Evolutionary conservation across 805 yeast genomes (phyloP).

Genomic region (Saturnispora bothae): DNA sequence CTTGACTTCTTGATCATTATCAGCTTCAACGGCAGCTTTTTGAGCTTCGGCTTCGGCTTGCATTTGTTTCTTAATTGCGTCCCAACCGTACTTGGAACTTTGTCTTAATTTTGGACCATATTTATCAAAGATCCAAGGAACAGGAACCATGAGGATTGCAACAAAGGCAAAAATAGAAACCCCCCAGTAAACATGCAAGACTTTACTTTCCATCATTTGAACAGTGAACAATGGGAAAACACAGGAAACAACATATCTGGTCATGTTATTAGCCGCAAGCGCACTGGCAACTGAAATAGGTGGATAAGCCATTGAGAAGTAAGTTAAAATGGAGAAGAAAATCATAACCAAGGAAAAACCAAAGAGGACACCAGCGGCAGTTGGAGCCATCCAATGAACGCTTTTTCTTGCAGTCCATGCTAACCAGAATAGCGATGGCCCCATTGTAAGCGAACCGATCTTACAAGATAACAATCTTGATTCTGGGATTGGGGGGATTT

Average conservation of each 20-base stretch:
- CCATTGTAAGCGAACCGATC: slow-evolving; percentile 57
- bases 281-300: slow-evolving; percentile 78
- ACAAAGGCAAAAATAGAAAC: slow-evolving; percentile 55
- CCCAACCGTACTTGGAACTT: slow-evolving; percentile 49
- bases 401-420: slow-evolving; percentile 59
- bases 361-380: slow-evolving; percentile 66
- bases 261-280: slow-evolving; percentile 75
- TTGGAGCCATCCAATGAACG: slow-evolving; percentile 72
- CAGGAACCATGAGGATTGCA: slow-evolving; percentile 60
- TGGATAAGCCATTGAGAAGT: slow-evolving; percentile 63
- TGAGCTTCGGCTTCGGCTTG: slow-evolving; percentile 8
- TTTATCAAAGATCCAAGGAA: slow-evolving; percentile 57
- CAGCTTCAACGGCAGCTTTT: too few relatives aligned
- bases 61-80: slow-evolving; percentile 28
- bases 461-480: slow-evolving; percentile 48
- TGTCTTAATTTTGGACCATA: slow-evolving; percentile 50
- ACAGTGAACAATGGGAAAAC: slow-evolving; percentile 78
- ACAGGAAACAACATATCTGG: slow-evolving; percentile 65
- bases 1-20: too few relatives aligned
- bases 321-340: slow-evolving; percentile 59
- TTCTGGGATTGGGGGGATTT: slow-evolving; percentile 50
- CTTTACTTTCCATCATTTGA: slow-evolving; percentile 75
- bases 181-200: slow-evolving; percentile 72
- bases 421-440: slow-evolving; percentile 66
- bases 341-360: slow-evolving; percentile 67